A percentile compares a stretch with the other conserved stretches of the same genome.
phyloP scores from a whole-genome alignment of 495 filamentous ascomycete species.

The Aspergillus wentii region DNA sequence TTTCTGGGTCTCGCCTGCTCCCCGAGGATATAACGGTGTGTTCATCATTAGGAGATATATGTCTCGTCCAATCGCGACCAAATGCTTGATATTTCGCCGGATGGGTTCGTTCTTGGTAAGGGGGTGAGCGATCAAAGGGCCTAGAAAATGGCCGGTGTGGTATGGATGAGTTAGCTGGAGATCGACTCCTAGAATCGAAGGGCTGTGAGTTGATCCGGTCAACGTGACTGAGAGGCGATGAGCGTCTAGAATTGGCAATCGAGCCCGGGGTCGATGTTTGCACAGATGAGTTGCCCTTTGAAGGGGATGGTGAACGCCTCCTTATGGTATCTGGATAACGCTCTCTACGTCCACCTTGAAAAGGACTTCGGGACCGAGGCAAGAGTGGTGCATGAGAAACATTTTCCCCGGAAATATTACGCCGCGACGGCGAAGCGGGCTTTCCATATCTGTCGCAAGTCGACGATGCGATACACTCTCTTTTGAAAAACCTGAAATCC shows the following conservation, averaged over 20 bases:
- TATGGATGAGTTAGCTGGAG: conserved; percentile 15
- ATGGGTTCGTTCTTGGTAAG: conserved; percentile 1
- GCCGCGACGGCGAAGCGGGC: conserved; percentile 26
- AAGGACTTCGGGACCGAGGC: conserved; percentile 22
- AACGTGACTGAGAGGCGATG: conserved; percentile 30
- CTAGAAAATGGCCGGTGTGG: conserved; percentile 3
- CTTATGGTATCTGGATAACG: conserved; percentile 8
- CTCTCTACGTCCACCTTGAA: conserved; percentile 12
- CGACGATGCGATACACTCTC: conserved; percentile 14
- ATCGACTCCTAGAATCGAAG: conserved; percentile 18
- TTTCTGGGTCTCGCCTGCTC: conserved; percentile 8
- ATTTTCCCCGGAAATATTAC: conserved; percentile 8
- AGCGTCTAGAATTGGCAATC: conserved; percentile 33
- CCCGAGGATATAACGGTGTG: background rate
- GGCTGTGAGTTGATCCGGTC: conserved; percentile 18
- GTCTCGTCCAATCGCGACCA: conserved; percentile 3
- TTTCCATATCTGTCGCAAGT: conserved; percentile 18
- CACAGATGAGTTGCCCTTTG: conserved; percentile 18
- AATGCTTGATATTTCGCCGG: conserved; percentile 1
- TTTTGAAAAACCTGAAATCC: conserved; percentile 18
- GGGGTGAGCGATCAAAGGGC: conserved; percentile 3
- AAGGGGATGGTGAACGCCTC: conserved; percentile 25
- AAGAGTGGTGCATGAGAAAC: conserved; percentile 6
- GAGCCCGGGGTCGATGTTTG: conserved; percentile 30
- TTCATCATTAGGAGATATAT: conserved; percentile 4